Evolutionary conservation across 148 eudicot species (phyloP), one percentile per base, ranked within the genome.

Genomic region (Cornus kousa): DNA sequence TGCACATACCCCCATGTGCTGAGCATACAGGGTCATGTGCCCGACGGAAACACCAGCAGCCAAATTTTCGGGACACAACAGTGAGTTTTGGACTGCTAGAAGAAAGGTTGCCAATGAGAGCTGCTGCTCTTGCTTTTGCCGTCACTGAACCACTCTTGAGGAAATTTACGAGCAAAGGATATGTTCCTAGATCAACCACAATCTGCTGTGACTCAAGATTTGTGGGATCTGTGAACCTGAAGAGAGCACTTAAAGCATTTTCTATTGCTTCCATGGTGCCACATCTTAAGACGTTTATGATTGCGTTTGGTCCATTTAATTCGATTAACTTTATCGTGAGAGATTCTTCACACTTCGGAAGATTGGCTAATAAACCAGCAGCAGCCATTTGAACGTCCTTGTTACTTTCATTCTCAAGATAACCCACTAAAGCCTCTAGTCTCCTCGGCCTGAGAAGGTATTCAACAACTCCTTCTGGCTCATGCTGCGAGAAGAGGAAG

Each of bases 301-400:
- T 83, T 13, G 86, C 84, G 17, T 72, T 83, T 14, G 80, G 65
- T 39, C 86, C 84, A 20, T 82, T 86, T 67, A 81, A 73, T 68
- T 86, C 84, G 19, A 86, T 86, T 24, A 86, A n/a, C 57, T 75
- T 86, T 35, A 73, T 70, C 2, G 85, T 85, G 60, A 85, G 83
- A 14, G 50, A 74, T 28, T 75, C 76, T 77, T 82, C 88, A 20
- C 86, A 86, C 67, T 86, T 86, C 22, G 88, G 88, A 62, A 86
- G 86, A 77, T 86, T 86, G 60, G 88, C 88, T 50, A 86, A 28
- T 33, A 86, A 78, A 75, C 88, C 88, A 67, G 84, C 86, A n/a
- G 88, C 86, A 69, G 88, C 86, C 86, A 68, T 74, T 22, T 83
- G 88, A 70, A 83, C 84, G 37, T 83, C 82, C 10, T 82, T 22